Conservation (phyloP, 2,329 filamentous ascomycete species). For the Fusarium sp. region DNA sequence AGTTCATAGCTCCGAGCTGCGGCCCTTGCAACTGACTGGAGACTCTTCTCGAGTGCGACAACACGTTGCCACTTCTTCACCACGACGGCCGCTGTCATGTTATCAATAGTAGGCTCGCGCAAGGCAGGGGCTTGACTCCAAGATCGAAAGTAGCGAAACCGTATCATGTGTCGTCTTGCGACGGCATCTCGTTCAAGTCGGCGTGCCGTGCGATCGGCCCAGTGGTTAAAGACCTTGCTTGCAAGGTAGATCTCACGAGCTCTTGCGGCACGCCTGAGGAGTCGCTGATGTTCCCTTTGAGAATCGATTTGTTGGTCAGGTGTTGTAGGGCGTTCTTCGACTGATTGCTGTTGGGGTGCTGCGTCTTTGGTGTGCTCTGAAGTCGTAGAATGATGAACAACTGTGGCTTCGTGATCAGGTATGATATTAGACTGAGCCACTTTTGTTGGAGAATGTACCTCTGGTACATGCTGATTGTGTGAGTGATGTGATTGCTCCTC, state of each 20-base stretch:
- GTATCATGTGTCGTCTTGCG: slow-evolving; percentile 76
- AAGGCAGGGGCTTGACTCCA: slow-evolving; percentile 51
- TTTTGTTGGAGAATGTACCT: slow-evolving; percentile 8
- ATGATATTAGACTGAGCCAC: slow-evolving; percentile 5
- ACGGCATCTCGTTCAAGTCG: slow-evolving; percentile 73
- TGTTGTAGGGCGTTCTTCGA: slow-evolving; percentile 19
- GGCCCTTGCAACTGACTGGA: slow-evolving; percentile 42
- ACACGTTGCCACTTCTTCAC: slow-evolving; percentile 52
- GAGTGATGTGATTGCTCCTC: slow-evolving; percentile 7
- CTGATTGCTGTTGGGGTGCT: slow-evolving; percentile 3
- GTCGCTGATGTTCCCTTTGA: slow-evolving; percentile 34
- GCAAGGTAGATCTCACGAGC: slow-evolving; percentile 73
- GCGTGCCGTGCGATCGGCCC: slow-evolving; percentile 73
- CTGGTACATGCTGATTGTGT: background rate
- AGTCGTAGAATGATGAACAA: slow-evolving; percentile 8
- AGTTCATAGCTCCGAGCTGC: slow-evolving; percentile 38
- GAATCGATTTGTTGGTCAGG: slow-evolving; percentile 12
- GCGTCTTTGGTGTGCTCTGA: slow-evolving; percentile 8
- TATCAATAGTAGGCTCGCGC: slow-evolving; percentile 46
- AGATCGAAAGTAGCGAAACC: slow-evolving; percentile 58
- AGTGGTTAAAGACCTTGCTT: slow-evolving; percentile 58
- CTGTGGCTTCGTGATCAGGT: slow-evolving; percentile 17
- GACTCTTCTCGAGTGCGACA: slow-evolving; percentile 43
- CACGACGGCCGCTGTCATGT: slow-evolving; percentile 46
- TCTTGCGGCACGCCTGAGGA: slow-evolving; percentile 65